phyloP scores from a whole-genome alignment of 148 eudicot genomes.

The Fallopia convolvulus region DNA sequence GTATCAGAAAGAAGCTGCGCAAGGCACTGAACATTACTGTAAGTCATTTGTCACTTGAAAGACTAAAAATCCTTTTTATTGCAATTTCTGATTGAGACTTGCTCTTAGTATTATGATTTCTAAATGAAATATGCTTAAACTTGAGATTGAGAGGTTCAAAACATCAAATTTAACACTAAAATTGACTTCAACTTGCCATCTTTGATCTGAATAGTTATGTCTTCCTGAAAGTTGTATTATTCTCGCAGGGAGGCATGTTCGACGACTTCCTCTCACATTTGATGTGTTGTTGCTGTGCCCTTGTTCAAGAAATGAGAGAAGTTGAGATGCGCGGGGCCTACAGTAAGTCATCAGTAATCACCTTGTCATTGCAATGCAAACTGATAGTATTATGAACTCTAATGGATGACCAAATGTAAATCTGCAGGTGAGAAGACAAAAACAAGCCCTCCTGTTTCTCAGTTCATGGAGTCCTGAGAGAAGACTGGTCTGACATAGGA shows the following conservation, averaged over 20 bases:
- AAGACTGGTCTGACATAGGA: background rate
- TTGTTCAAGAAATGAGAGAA: slow-evolving; percentile 97
- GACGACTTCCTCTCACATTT: slow-evolving; percentile 92
- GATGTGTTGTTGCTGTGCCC: slow-evolving; percentile 99
- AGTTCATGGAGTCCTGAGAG: slow-evolving; percentile 13
- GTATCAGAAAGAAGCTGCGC: slow-evolving; percentile 87
- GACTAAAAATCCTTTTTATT: background rate
- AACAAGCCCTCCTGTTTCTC: slow-evolving; percentile 9
- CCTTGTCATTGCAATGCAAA: background rate
- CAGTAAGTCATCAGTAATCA: slow-evolving; percentile 30
- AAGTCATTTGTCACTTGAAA: slow-evolving; percentile 17
- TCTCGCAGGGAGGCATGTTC: slow-evolving; percentile 66
- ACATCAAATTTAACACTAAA: background rate
- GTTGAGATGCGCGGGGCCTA: slow-evolving; percentile 67
- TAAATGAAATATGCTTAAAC: background rate
- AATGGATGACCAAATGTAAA: background rate
- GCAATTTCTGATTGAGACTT: background rate
- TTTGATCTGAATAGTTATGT: background rate
- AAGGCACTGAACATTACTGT: slow-evolving; percentile 72
- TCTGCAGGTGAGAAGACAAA: slow-evolving; percentile 11
- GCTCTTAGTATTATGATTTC: background rate
- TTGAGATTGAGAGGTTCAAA: background rate
- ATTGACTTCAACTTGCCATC: background rate
- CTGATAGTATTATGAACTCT: background rate
- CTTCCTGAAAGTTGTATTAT: background rate